Percentiles rank a stretch among this genome's conserved stretches.
Conservation (phyloP, 148 eudicot species). For the Chenopodium album region DNA sequence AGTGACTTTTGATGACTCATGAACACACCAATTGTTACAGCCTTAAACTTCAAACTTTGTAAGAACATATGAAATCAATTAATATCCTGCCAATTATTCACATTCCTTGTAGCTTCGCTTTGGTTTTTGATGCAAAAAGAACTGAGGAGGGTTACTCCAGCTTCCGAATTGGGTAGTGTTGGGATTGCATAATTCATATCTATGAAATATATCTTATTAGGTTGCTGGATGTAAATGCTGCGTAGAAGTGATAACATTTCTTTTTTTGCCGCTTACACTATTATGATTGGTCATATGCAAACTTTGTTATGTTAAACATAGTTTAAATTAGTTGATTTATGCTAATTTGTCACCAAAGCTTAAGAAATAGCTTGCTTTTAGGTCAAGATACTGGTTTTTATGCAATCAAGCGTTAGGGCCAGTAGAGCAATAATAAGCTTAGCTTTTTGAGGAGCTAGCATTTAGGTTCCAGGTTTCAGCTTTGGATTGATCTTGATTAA, state of each 20-base stretch:
- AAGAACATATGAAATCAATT: not conserved
- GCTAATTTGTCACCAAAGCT: not conserved
- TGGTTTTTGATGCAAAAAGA: not conserved
- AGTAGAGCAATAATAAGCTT: not conserved
- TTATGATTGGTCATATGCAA: not conserved
- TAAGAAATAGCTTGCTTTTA: not conserved
- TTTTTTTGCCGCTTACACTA: not conserved
- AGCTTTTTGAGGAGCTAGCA: not conserved
- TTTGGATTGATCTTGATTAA: not conserved
- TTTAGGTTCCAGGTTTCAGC: not conserved
- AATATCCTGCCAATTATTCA: not conserved
- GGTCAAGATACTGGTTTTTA: not conserved
- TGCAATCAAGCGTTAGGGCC: not conserved
- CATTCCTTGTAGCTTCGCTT: not conserved
- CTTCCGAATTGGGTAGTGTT: not conserved
- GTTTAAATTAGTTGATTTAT: not conserved
- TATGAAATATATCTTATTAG: too few species aligned
- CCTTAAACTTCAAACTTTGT: not conserved
- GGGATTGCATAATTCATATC: not conserved
- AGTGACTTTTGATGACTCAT: not conserved
- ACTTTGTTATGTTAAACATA: not conserved
- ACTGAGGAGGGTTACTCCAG: not conserved
- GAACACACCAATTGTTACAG: not conserved
- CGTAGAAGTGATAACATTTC: not conserved
- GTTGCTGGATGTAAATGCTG: not conserved